Evolutionary conservation across 83 land plant genomes (phyloP).

Genomic region (Diphasiastrum complanatum): DNA sequence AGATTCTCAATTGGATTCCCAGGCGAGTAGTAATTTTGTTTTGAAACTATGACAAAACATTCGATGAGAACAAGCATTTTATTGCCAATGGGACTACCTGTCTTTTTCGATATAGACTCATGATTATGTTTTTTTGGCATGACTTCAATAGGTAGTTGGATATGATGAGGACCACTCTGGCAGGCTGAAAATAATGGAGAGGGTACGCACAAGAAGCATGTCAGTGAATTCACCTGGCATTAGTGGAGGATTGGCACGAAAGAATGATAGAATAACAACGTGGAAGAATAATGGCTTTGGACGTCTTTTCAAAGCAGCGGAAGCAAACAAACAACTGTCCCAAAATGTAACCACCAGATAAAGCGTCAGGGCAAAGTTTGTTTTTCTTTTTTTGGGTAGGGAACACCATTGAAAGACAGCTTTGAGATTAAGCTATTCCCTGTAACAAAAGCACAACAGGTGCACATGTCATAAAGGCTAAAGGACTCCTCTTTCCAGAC

Average conservation of each 20-base stretch:
- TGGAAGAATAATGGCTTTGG: slow-evolving; percentile 12
- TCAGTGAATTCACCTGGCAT: background rate
- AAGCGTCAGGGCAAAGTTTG: too few relatives aligned
- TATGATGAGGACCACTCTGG: slow-evolving; percentile 72
- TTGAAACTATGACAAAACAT: too few relatives aligned
- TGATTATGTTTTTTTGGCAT: background rate
- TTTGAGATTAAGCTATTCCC: too few relatives aligned
- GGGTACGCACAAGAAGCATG: slow-evolving; percentile 46
- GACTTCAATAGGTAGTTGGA: slow-evolving; percentile 38
- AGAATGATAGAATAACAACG: background rate
- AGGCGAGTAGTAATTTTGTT: too few relatives aligned
- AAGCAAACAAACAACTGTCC: slow-evolving; percentile 8
- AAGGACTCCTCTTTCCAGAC: too few relatives aligned
- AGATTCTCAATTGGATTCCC: too few relatives aligned
- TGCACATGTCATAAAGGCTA: too few relatives aligned
- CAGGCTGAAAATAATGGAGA: slow-evolving; percentile 61
- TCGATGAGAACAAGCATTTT: slow-evolving; percentile 5
- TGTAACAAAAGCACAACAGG: too few relatives aligned
- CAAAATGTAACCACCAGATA: too few relatives aligned
- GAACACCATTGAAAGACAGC: too few relatives aligned
- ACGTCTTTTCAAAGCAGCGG: slow-evolving; percentile 12
- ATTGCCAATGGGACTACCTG: background rate
- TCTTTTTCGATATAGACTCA: background rate
- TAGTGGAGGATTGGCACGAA: background rate
- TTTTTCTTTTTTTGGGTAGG: too few relatives aligned